A percentile compares a stretch with the other conserved stretches of the same genome.
Conservation (phyloP, 2,329 filamentous ascomycete genomes). For the Fusarium lyarnte region DNA sequence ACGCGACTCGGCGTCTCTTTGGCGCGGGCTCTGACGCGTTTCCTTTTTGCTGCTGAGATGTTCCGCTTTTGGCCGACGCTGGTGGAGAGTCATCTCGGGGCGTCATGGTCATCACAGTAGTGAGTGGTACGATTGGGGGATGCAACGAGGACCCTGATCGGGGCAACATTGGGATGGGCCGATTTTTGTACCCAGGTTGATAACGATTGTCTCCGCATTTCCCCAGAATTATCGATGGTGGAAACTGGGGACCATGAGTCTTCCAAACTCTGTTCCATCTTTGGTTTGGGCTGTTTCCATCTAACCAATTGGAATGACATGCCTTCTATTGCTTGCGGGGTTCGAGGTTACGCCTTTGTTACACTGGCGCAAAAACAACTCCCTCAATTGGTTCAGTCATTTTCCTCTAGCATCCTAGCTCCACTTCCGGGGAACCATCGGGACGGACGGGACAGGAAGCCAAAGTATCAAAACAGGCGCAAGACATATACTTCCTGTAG, state of each 20-base stretch:
- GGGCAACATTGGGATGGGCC: conserved; percentile 14
- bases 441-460: not conserved
- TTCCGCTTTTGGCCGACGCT: not conserved
- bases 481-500: not conserved
- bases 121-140: not conserved
- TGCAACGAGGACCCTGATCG: not conserved
- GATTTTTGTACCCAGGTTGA: not conserved
- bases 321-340: not conserved
- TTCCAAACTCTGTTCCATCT: not conserved
- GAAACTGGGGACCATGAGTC: not conserved
- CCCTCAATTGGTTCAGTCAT: not conserved
- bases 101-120: not conserved
- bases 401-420: too few relatives aligned
- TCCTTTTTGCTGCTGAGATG: not conserved
- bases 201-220: not conserved
- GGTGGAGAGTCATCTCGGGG: not conserved
- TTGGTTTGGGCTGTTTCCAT: not conserved
- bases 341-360: not conserved
- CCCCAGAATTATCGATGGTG: not conserved
- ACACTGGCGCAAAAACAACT: not conserved
- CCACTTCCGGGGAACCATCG: not conserved
- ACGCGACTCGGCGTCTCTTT: not conserved
- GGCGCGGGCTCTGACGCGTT: not conserved
- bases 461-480: accelerated
- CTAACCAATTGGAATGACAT: not conserved